Evolutionary conservation across 371 early-diverging fungal species (phyloP).

Genomic region (Fennellomyces sp.): DNA sequence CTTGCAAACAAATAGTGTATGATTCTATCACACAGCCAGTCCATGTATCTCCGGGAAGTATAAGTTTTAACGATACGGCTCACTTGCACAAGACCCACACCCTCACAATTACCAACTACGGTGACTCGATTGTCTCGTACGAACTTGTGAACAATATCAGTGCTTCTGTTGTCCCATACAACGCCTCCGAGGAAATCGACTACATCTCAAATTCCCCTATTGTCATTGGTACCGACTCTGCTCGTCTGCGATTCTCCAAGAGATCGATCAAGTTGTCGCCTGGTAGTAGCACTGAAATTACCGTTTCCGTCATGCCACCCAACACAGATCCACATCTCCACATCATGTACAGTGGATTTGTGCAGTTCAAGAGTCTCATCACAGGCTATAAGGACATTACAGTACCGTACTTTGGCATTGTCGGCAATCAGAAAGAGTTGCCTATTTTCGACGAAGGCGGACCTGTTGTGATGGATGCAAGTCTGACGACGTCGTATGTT

Average conservation of each 20-base stretch:
- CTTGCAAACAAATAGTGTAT: too few species aligned
- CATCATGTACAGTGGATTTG: conserved; percentile 44
- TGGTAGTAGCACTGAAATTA: conserved; percentile 25
- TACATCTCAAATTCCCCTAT: conserved; percentile 17
- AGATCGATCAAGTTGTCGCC: conserved; percentile 27
- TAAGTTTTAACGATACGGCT: conserved; percentile 73
- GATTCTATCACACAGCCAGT: conserved; percentile 54
- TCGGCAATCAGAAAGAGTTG: conserved; percentile 48
- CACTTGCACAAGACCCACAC: conserved; percentile 31
- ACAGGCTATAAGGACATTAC: conserved; percentile 28
- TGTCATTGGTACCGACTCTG: too few species aligned
- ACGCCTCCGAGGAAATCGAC: conserved; percentile 13
- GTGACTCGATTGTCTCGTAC: conserved; percentile 46
- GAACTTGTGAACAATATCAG: conserved; percentile 14
- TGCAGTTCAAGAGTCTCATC: conserved; percentile 12
- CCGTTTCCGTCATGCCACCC: not conserved
- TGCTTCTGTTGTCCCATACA: conserved; percentile 37
- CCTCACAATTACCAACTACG: conserved; percentile 56
- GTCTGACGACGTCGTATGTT: conserved; percentile 3
- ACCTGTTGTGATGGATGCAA: conserved; percentile 19
- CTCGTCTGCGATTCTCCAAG: not conserved
- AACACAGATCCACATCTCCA: conserved; percentile 15
- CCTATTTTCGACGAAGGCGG: conserved; percentile 33
- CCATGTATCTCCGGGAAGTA: conserved; percentile 60
- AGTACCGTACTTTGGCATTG: conserved; percentile 62